A percentile compares a stretch with the other conserved stretches of the same genome.
phyloP scores from a whole-genome alignment of 257 asterid genomes.

The Nicotiana attenuata region DNA sequence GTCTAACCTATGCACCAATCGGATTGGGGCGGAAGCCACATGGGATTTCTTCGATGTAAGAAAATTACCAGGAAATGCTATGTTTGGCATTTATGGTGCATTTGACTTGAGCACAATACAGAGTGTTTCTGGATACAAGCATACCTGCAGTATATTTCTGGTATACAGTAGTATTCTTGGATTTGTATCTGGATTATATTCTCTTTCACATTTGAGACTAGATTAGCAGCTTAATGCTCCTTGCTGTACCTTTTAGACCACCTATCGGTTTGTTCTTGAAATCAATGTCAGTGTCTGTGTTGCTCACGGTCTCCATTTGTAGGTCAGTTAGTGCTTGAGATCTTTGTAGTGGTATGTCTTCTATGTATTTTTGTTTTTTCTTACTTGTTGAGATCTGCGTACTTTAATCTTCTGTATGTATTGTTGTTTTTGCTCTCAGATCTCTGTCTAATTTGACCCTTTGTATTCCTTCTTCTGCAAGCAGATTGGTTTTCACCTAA shows the following conservation, averaged over 20 bases:
- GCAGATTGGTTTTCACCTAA: constrained; percentile 97
- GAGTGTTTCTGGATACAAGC: constrained; percentile 3
- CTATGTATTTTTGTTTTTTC: background rate
- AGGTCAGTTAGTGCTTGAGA: background rate
- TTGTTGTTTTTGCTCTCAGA: background rate
- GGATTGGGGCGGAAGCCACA: background rate
- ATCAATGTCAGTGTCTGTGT: background rate
- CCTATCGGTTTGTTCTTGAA: background rate
- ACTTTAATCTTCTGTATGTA: background rate
- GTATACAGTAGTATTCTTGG: constrained; percentile 5
- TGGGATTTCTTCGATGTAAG: background rate
- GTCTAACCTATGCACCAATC: background rate
- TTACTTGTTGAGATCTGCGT: background rate
- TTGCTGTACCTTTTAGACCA: background rate
- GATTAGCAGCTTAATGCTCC: background rate
- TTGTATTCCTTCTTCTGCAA: constrained; percentile 15
- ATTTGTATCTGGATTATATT: constrained; percentile 3
- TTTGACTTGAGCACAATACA: background rate
- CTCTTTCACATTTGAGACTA: background rate
- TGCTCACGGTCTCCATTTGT: background rate
- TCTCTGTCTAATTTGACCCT: constrained; percentile 10
- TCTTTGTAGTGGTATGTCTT: background rate
- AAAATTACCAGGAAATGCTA: background rate
- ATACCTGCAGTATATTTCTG: background rate
- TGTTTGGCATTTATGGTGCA: background rate